Conservation (phyloP, 2,329 filamentous ascomycete species). For the Microdochium paspali region DNA sequence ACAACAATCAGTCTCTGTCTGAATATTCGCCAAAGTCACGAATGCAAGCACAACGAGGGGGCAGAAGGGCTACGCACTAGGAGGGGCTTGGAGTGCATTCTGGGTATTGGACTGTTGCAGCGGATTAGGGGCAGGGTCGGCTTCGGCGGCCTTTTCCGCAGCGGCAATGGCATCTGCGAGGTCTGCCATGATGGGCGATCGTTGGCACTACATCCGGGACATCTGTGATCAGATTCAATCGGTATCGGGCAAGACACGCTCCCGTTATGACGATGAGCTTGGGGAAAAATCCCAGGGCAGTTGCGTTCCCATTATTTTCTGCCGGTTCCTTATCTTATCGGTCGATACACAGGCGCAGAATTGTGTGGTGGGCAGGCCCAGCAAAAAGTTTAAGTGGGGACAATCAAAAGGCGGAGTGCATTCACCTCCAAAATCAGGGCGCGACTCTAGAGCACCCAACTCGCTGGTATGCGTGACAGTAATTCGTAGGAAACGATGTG, state of each 20-base stretch:
- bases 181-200: neutral
- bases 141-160: neutral
- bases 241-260: neutral
- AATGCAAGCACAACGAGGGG: too few relatives aligned
- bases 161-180: constrained; percentile 1
- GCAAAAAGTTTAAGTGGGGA: neutral
- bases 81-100: neutral
- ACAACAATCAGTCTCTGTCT: neutral
- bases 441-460: too few relatives aligned
- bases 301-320: neutral
- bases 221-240: neutral
- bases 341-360: neutral
- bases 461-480: too few relatives aligned
- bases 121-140: neutral
- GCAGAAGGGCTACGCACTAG: neutral
- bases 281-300: neutral
- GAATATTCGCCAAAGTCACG: neutral
- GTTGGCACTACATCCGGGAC: neutral
- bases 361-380: neutral
- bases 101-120: neutral
- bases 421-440: too few relatives aligned
- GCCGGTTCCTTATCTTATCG: neutral
- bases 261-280: neutral
- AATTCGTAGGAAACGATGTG: too few relatives aligned
- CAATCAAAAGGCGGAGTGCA: neutral